phyloP scores from a whole-genome alignment of 805 yeast genomes.

The Metschnikowia chrysomelidarum region DNA sequence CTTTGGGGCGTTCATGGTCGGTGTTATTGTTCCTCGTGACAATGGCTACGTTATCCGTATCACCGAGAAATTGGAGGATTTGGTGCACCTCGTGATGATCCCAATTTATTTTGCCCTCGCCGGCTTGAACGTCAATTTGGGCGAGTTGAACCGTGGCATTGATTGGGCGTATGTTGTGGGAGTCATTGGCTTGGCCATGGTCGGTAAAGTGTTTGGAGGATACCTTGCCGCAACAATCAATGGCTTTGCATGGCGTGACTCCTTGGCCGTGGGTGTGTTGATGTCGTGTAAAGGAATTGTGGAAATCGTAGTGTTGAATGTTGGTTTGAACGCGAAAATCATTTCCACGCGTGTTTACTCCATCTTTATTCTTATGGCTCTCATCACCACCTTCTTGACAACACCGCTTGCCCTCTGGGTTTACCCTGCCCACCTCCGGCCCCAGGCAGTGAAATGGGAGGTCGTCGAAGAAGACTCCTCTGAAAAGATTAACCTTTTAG shows the following conservation, averaged over 20 bases:
- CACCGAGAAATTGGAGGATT: slow-evolving; percentile 74
- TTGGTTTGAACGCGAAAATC: slow-evolving; percentile 71
- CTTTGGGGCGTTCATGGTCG: slow-evolving; percentile 80
- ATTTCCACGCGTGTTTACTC: slow-evolving; percentile 64
- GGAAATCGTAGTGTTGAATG: slow-evolving; percentile 73
- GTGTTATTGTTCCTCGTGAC: slow-evolving; percentile 73
- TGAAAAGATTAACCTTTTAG: slow-evolving; percentile 9
- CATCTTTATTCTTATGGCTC: slow-evolving; percentile 82
- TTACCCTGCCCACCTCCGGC: slow-evolving; percentile 64
- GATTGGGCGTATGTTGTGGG: slow-evolving; percentile 81
- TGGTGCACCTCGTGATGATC: slow-evolving; percentile 66
- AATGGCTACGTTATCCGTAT: slow-evolving; percentile 67
- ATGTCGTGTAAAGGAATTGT: slow-evolving; percentile 91
- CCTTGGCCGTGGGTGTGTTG: slow-evolving; percentile 70
- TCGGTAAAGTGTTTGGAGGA: slow-evolving; percentile 70
- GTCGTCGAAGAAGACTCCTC: slow-evolving; percentile 17
- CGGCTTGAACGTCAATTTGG: slow-evolving; percentile 69
- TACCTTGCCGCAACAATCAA: slow-evolving; percentile 57
- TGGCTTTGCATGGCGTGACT: slow-evolving; percentile 71
- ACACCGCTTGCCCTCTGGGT: slow-evolving; percentile 65
- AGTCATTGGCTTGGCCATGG: slow-evolving; percentile 62
- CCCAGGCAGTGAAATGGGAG: slow-evolving; percentile 39
- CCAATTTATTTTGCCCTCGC: slow-evolving; percentile 82
- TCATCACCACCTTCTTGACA: slow-evolving; percentile 73
- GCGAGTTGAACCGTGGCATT: slow-evolving; percentile 57